Evolutionary conservation across 2,329 filamentous ascomycete genomes (phyloP), one percentile per base, ranked within the genome.

Genomic region (Pyrenochaeta sp.): DNA sequence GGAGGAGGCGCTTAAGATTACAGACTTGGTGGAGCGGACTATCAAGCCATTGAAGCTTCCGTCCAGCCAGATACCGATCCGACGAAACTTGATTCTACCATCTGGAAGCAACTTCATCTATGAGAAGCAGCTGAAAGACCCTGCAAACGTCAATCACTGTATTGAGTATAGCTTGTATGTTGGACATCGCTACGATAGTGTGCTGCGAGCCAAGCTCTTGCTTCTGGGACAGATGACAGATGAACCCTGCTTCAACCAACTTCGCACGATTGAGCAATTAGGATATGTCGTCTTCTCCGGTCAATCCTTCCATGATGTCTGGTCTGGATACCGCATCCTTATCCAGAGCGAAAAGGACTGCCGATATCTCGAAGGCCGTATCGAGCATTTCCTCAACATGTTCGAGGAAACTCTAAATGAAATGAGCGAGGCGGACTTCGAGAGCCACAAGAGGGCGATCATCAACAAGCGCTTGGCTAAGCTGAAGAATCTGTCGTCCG

Each of bases 261-360:
- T 99, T 6, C 85, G 94, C 35, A 97, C 94, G 29, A 96, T 97
- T 72, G 93, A 99, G 71, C 93, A 99, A 73, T 86, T 99, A 6
- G 94, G 94, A 9, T 99, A 99, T 60, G 89, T 99, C 39, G 93
- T 99, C 1, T 96, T 93, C 72, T 93, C 89, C 35, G 89, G 90
- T 19, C 79, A 85, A 26, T 81, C 82, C 38, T 84, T 88, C 41
- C 76, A 84, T n/a, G 91, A 88, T 1, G 93, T 88, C 0, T 87
- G 90, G 60, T 66, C 71, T 1, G 90, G 89, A 1, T 94, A 94
- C 72, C 83, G 92, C 5, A 88, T 99, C 53, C 82, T 97, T 50
- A 90, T 99, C 20, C 94, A 99, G 75, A 96, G 90, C 66, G 93
- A 99, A 73, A 87, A 87, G 66, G 85, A 87, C 2, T 87, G 89